Conservation (phyloP, 1,139 yeast species). For the Citeromyces hawaiiensis region DNA sequence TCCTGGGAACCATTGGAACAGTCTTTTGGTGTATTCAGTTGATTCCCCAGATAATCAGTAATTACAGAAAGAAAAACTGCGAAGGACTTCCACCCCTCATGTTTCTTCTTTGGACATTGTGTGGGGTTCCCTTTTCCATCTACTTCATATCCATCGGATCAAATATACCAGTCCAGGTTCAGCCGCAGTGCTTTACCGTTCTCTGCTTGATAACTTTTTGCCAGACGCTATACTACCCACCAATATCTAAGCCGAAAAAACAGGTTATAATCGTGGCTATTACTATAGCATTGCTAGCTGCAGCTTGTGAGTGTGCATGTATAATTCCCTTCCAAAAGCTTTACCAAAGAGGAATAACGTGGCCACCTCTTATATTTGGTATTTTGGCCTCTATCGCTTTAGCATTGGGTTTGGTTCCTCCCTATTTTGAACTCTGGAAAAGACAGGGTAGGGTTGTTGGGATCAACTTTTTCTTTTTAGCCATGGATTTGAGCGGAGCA, state of each 20-base stretch:
- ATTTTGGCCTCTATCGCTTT: conserved; percentile 34
- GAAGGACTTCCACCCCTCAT: conserved; percentile 43
- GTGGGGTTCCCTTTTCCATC: conserved; percentile 41
- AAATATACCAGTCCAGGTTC: conserved; percentile 37
- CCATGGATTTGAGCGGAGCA: conserved; percentile 39
- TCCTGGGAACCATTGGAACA: conserved; percentile 33
- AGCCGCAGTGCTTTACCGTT: conserved; percentile 38
- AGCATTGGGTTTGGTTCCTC: conserved; percentile 41
- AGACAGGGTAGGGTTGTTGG: conserved; percentile 42
- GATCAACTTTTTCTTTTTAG: conserved; percentile 35
- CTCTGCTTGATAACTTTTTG: conserved; percentile 37
- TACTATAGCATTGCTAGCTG: conserved; percentile 15
- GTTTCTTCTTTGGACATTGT: conserved; percentile 45
- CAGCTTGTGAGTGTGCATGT: conserved; percentile 34
- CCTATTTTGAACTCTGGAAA: conserved; percentile 38
- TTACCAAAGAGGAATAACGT: conserved; percentile 26
- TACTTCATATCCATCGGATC: conserved; percentile 39
- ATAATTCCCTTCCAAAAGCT: conserved; percentile 37
- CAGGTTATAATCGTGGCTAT: conserved; percentile 14
- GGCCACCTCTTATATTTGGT: conserved; percentile 43
- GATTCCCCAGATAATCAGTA: conserved; percentile 34
- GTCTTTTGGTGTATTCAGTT: conserved; percentile 42
- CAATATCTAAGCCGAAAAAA: conserved; percentile 17
- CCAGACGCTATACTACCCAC: conserved; percentile 43
- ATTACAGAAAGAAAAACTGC: conserved; percentile 33